Conservation (phyloP, 768 basidiomycete genomes). For the Pseudohyphozyma bogoriensis region DNA sequence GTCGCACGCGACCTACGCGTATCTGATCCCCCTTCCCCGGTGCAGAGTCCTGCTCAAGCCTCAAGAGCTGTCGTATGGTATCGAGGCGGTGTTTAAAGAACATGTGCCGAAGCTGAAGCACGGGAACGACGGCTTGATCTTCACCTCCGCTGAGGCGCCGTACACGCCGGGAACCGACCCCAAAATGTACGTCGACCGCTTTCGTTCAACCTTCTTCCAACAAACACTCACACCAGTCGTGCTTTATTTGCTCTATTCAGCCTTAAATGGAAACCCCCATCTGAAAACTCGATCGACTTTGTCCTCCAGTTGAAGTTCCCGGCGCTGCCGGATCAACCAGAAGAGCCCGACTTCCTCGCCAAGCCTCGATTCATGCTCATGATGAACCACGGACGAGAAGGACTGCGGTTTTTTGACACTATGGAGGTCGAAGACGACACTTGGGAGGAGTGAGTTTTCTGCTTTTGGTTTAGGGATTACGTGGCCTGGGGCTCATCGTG, state of each 20-base stretch:
- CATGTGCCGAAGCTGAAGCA: constrained; percentile 81
- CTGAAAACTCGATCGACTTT: constrained; percentile 96
- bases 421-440: constrained; percentile 78
- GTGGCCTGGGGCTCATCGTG: background rate
- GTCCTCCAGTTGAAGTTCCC: constrained; percentile 92
- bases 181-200: constrained; percentile 74
- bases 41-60: constrained; percentile 74
- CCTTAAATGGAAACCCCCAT: constrained; percentile 97
- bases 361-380: constrained; percentile 80
- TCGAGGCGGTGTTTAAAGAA: constrained; percentile 70
- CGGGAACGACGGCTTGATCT: constrained; percentile 90
- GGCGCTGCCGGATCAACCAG: constrained; percentile 46
- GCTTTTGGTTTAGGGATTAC: too few relatives aligned
- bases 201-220: background rate
- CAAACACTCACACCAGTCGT: background rate
- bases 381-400: constrained; percentile 59
- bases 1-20: too few relatives aligned
- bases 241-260: constrained; percentile 43
- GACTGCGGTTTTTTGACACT: constrained; percentile 72
- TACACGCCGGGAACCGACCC: constrained; percentile 75
- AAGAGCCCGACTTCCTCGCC: constrained; percentile 63
- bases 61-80: constrained; percentile 74
- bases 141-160: constrained; percentile 75
- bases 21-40: background rate
- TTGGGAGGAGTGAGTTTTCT: constrained; percentile 89